Base-by-base conservation (phyloP, 306 rosid genomes). In the Delonix regia region DNA sequence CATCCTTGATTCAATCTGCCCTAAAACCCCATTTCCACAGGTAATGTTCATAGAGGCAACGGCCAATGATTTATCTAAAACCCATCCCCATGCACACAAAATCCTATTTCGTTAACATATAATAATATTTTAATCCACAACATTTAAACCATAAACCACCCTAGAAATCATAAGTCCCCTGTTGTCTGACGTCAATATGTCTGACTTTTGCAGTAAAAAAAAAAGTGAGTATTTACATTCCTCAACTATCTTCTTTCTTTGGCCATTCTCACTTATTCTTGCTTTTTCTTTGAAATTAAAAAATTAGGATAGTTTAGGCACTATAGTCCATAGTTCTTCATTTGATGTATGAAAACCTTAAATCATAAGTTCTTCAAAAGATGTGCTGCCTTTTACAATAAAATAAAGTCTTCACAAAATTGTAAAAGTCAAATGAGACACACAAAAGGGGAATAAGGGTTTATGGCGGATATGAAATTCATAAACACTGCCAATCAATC, bases 401-500 rank as follows among this genome's bases (percentile, higher is more conserved):
- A 45, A 45, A 53, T n/a, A 53, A n/a, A n/a, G 27, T 19, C 60
- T 19, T 53, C 60, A 7, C 9, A n/a, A n/a, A n/a, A n/a, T 53
- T 53, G 60, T 53, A 9, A n/a, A 53, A 53, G 27, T 53, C 60
- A 8, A 19, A 53, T 53, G 13, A 53, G 60, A 21, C 22, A 19
- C 24, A 13, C 22, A 53, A 21, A 49, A 49, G 56, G 56, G 22
- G 22, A 45, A 7, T 18, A 12, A 49, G 8, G 56, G 7, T 33
- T 42, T 49, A 10, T 16, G 22, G 66, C 48, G 68, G 53, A 28
- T 60, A 44, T 59, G 68, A 56, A 65, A 76, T 36, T 5, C 71
- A 66, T 18, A 75, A 78, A 79, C 48, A 48, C 53, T 44, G 41
- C 33, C 30, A 74, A 53, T 74, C 62, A 45, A 73, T 41, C 69